Percentiles rank a stretch among this genome's conserved stretches.
Conservation (phyloP, 2,329 filamentous ascomycete genomes). For the Leptodontidium sp. region DNA sequence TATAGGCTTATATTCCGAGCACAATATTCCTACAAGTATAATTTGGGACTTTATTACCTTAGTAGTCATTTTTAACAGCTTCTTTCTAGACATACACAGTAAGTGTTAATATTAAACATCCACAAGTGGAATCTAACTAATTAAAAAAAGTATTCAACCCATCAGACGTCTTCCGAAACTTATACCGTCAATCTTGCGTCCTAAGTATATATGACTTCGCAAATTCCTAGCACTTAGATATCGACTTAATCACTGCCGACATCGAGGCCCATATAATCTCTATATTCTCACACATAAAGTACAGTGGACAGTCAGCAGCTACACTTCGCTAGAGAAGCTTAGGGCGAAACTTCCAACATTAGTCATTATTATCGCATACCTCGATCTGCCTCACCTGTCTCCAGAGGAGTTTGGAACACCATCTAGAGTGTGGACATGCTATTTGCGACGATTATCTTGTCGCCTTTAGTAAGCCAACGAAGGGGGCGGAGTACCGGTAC, state of each 20-base stretch:
- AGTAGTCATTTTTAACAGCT: conserved; percentile 37
- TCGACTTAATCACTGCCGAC: conserved; percentile 28
- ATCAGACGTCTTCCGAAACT: conserved; percentile 30
- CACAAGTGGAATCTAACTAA: conserved; percentile 15
- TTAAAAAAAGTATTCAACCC: conserved; percentile 28
- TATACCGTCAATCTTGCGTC: conserved; percentile 30
- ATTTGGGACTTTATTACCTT: conserved; percentile 35
- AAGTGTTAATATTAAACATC: conserved; percentile 24
- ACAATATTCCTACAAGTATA: conserved; percentile 29
- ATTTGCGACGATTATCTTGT: conserved; percentile 47
- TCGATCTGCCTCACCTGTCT: conserved; percentile 30
- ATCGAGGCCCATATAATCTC: too few species aligned
- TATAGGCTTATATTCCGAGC: conserved; percentile 23
- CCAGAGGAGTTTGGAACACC: conserved; percentile 30
- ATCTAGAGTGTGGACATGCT: conserved; percentile 46
- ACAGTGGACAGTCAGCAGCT: conserved; percentile 23
- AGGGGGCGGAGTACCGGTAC: conserved; percentile 40
- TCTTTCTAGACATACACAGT: conserved; percentile 38
- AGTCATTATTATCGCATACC: conserved; percentile 25
- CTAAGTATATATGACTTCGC: conserved; percentile 27
- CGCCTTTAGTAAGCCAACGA: conserved; percentile 38
- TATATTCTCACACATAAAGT: conserved; percentile 34
- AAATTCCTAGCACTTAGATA: conserved; percentile 25
- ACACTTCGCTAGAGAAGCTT: conserved; percentile 26
- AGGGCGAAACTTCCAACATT: conserved; percentile 26